Evolutionary conservation across 495 filamentous ascomycete species (phyloP), one percentile per base, ranked within the genome.

Genomic region (Neurospora sp.): DNA sequence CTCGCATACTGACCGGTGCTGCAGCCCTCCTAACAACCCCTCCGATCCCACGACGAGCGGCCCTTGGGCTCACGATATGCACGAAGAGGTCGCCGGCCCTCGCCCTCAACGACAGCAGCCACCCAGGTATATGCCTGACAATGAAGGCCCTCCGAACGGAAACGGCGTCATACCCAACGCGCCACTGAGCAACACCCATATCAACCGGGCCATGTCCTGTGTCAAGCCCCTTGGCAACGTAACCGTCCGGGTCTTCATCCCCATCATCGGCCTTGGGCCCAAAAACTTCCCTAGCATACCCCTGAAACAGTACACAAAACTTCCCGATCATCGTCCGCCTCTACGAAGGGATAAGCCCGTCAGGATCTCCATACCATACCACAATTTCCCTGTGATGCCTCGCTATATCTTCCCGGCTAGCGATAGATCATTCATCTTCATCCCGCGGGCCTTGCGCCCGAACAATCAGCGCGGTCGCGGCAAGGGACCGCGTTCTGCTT

Each of bases 391-490:
- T 9, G 80, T 88, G 20, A 88, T 88, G 70, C 89, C 93, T 27
- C 89, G 92, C 62, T 98, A 97, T 80, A 95, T 98, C 54, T 97
- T 95, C 81, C 96, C 96, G 8, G 90, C 93, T 12, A 87, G 87
- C 70, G 94, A 97, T 72, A 88, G 96, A 72, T 98, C 96, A 0
- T 99, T 99, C 79, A 96, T 98, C 76, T 99, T 99, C 82, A 99
- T 99, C 73, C 96, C 96, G 20, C 88, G 96, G 77, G 95, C 96
- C 18, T 87, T 96, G 82, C 88, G 96, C 77, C 96, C 96, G 49
- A 97, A 96, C 80, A 93, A 96, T 78, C 93, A 96, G 83, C 89
- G 91, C 20, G 90, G 91, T 74, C 86, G 91, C 42, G 91, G 93
- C 41, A 89, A 92, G 76, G 79, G 75, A 6, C 91, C 91, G 39